Base-by-base conservation (phyloP, 192 early-diverging fungal genomes). In the Backusella tarrabulga region DNA sequence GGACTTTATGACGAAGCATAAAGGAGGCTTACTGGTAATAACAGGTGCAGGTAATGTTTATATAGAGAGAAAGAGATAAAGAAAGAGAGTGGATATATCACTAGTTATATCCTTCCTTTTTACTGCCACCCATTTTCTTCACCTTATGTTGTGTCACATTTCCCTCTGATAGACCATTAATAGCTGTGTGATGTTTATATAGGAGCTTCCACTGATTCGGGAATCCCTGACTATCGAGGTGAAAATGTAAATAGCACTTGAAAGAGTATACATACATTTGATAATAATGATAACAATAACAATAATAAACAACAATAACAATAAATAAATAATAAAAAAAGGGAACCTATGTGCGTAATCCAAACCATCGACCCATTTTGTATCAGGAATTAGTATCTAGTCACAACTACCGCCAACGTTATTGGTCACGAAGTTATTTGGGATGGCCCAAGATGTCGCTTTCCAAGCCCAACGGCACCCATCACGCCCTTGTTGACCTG, bases 361-460 rank as follows among this genome's bases (percentile, higher is more conserved):
- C 88, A 54, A 89, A 90, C 54, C 95, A 95, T 81, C 87, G 87
- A 67, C 96, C 96, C n/a, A 93, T 97, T 73, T 90, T 90, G 72
- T 95, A 91, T 80, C 92, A 94, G 73, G 89, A 91, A 69, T 87
- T 95, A 74, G 78, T 91, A 9, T 63, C 80, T 29, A 79, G 79
- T 23, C 90, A 93, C 77, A 36, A 74, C 1, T 89, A 85, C 38
- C 82, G 95, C 5, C 94, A 94, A 75, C 88, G 97, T 3, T 98
- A 98, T 85, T 98, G 97, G 97, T 92, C 94, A 12, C 89, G 97
- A 6, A 92, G 91, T 14, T 96, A 91, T 81, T 84, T 97, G 9
- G 97, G 97, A 0, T 97, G 90, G 82, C 88, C 89, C 1, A 87
- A 85, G 6, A 90, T 97, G 69, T 79, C 85, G 69, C 79, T 74